Evolutionary conservation across 2,329 filamentous ascomycete species (phyloP), one percentile per base, ranked within the genome.

Genomic region (Colletotrichum sublineola): DNA sequence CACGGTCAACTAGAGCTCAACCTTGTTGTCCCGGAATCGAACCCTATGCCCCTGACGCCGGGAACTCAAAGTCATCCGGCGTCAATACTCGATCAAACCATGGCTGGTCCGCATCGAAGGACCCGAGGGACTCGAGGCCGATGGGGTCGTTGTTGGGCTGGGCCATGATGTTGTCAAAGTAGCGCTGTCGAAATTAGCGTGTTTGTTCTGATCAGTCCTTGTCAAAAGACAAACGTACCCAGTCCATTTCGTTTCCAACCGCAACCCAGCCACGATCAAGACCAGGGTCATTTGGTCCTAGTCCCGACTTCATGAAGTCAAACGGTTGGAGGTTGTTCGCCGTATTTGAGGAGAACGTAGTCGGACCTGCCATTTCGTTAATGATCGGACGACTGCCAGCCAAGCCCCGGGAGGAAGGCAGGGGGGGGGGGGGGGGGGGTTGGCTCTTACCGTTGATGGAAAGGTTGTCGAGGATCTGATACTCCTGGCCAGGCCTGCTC

Each of bases 241-340:
- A 84, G 70, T 84, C 82, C 78, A 84, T 80, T 65, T 77, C 78
- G 33, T 79, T 76, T 40, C 74, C 75, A 63, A 76, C 75, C 15
- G 76, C 75, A 71, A 82, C 79, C 82, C 82, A 83, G 24, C 81
- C 78, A n/a, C 79, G 72, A 64, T 83, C 81, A 67, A 83, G 79
- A 20, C 78, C 74, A 31, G 80, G 73, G 9, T 73, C 75, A 46
- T 24, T 63, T 50, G 55, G 73, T 40, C 73, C 75, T 58, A 76
- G 75, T 50, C 62, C 71, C 29, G 76, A 72, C 42, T 9, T 60
- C 44, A 61, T 62, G 38, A 73, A 69, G 38, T 66, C 62, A 8
- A 63, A 62, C 5, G 65, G 62, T 31, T 66, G 61, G 12, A 73
- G 77, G 38, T 60, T 46, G 15, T 38, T 64, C 40, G 70, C 48